A percentile compares a stretch with the other conserved stretches of the same genome.
Conservation (phyloP, 2,329 filamentous ascomycete genomes). For the Aureobasidium lini region DNA sequence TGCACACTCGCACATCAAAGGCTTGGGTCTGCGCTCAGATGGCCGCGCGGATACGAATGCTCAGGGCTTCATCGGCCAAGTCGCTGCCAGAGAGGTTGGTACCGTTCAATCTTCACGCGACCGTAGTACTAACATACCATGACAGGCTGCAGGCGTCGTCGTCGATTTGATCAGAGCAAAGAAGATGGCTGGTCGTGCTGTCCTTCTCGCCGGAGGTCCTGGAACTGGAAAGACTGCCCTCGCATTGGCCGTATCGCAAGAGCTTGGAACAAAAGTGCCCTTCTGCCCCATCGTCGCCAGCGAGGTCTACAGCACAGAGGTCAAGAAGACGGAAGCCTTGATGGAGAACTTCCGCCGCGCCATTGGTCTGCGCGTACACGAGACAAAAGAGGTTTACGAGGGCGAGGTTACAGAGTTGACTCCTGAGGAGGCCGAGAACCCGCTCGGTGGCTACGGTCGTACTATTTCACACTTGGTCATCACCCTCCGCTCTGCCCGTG, state of each 20-base stretch:
- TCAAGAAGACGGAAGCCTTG: constrained; percentile 98
- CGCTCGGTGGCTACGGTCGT: constrained; percentile 90
- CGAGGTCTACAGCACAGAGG: constrained; percentile 95
- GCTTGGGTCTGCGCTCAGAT: constrained; percentile 77
- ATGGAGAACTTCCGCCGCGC: constrained; percentile 99
- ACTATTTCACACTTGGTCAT: constrained; percentile 95
- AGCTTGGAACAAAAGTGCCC: constrained; percentile 94
- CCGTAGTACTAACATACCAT: neutral
- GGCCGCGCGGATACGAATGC: constrained; percentile 74
- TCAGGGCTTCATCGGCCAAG: constrained; percentile 84
- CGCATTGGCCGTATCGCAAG: constrained; percentile 90
- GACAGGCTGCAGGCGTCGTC: constrained; percentile 78
- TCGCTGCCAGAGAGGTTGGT: constrained; percentile 62
- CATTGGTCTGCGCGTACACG: constrained; percentile 91
- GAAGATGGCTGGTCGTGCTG: constrained; percentile 94
- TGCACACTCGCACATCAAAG: constrained; percentile 96
- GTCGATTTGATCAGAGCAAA: constrained; percentile 93
- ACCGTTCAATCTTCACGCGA: neutral
- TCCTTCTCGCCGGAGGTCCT: constrained; percentile 86
- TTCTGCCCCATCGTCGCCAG: constrained; percentile 98
- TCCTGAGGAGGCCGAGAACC: constrained; percentile 96
- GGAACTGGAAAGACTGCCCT: constrained; percentile 97
- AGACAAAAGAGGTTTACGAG: constrained; percentile 99
- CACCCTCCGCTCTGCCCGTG: constrained; percentile 88
- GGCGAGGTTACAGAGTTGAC: constrained; percentile 97